Conservation (phyloP, 1,139 yeast genomes). For the Magnusiomyces magnusii region DNA sequence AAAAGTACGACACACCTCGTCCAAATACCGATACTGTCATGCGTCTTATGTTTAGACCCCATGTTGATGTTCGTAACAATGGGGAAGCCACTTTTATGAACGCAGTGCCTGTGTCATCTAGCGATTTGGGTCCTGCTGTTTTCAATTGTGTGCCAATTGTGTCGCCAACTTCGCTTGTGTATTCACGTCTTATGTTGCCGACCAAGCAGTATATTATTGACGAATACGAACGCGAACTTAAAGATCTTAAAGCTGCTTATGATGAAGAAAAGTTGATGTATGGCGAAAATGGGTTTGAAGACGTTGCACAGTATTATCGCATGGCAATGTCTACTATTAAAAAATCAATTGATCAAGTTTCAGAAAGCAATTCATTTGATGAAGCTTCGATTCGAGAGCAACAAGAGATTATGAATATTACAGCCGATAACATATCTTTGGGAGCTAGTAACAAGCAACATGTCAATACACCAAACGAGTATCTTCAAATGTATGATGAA, state of each 20-base stretch:
- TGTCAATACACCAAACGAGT: neutral
- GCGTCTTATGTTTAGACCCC: slow-evolving; percentile 65
- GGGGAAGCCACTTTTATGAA: slow-evolving; percentile 2
- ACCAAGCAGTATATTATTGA: slow-evolving; percentile 43
- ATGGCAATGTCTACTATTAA: slow-evolving; percentile 54
- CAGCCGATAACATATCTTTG: slow-evolving; percentile 15
- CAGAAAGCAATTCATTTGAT: slow-evolving; percentile 12
- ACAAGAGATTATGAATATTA: neutral
- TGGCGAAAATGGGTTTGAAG: slow-evolving; percentile 6
- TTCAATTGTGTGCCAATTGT: neutral
- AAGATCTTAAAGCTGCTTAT: slow-evolving; percentile 34
- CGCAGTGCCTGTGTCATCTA: neutral
- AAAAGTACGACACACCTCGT: slow-evolving; percentile 52
- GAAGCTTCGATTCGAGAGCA: slow-evolving; percentile 12
- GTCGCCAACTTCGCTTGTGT: neutral
- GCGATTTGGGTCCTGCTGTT: neutral
- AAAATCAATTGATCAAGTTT: slow-evolving; percentile 16
- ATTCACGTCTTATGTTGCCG: slow-evolving; percentile 3
- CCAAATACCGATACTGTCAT: slow-evolving; percentile 53
- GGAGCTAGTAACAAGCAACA: neutral
- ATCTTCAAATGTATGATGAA: slow-evolving; percentile 26
- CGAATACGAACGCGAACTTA: slow-evolving; percentile 52
- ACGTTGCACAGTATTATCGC: slow-evolving; percentile 40
- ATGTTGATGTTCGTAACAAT: slow-evolving; percentile 38
- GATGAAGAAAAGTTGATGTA: slow-evolving; percentile 11